Percentiles rank a stretch among this genome's conserved stretches.
phyloP scores from a whole-genome alignment of 177 flowering plant genomes.

The Vitis hybrid region DNA sequence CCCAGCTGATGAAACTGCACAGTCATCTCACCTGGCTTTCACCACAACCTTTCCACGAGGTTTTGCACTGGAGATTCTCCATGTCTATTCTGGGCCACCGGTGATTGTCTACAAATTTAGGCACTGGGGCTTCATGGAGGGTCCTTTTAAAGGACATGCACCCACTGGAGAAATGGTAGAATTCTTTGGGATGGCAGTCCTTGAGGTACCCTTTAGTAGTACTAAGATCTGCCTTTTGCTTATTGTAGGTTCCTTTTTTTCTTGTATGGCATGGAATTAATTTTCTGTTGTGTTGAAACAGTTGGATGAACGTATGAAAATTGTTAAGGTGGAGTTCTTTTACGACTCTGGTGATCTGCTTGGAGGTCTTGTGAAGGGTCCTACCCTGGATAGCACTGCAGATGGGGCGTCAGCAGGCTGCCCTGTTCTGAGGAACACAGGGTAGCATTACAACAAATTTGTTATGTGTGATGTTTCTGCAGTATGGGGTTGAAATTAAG shows the following conservation, averaged over 20 bases:
- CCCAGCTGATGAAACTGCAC: too few species aligned
- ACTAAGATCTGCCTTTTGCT: not conserved
- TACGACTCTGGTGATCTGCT: conserved; percentile 7
- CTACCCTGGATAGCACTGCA: not conserved
- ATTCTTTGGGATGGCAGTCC: conserved; percentile 25
- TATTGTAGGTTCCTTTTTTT: not conserved
- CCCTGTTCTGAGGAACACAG: too few species aligned
- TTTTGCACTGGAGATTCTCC: conserved; percentile 34
- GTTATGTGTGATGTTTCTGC: too few species aligned
- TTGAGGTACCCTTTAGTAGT: conserved; percentile 12
- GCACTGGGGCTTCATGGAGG: conserved; percentile 40
- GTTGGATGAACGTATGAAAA: not conserved
- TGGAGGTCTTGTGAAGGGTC: conserved; percentile 5
- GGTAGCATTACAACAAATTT: too few species aligned
- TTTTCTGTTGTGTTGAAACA: not conserved
- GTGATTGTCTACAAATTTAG: conserved; percentile 35
- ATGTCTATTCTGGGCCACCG: conserved; percentile 37
- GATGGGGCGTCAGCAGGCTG: not conserved
- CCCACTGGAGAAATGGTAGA: conserved; percentile 12
- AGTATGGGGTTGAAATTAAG: not conserved
- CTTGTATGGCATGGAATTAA: not conserved
- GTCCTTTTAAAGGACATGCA: conserved; percentile 31
- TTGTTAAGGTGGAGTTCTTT: conserved; percentile 1
- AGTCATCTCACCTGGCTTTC: too few species aligned
- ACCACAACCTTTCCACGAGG: conserved; percentile 12